Evolutionary conservation across 2,329 filamentous ascomycete genomes (phyloP), one percentile per base, ranked within the genome.

Genomic region (Leptosphaerulina australis): DNA sequence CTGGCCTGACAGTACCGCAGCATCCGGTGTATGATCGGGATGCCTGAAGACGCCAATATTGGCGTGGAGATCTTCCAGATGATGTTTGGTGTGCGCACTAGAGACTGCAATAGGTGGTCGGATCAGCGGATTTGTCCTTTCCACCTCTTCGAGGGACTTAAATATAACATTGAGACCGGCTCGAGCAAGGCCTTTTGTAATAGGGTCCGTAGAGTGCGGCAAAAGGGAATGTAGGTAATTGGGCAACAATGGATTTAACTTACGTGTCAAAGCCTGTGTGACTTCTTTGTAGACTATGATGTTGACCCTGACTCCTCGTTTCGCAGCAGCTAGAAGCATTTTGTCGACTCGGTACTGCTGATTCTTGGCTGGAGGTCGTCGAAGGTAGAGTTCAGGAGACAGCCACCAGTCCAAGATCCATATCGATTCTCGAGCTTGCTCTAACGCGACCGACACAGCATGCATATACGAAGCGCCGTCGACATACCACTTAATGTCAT

Each of bases 351-450:
- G 86, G 69, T 95, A 96, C 62, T 88, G 80, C 70, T 95, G 87
- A 73, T 95, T 91, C 68, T 83, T 82, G 15, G 88, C 84, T 7
- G 91, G 91, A 2, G 92, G 91, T 18, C 91, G 83, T 59, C 91
- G 84, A 25, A 97, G 81, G 68, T 94, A 96, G 21, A 97, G 77
- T 74, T 96, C 92, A 1, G 92, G 91, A 46, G 87, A 91, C 58
- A 96, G 74, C 91, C 91, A 96, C 91, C 80, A 94, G 68, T 93
- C 90, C 33, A 96, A 77, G 58, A 96, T 95, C 81, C 88, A 92
- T 61, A 96, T 88, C 31, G 83, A 88, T 61, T 93, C 84, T 57
- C 78, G 81, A 2, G 91, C 91, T 64, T 83, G 85, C 74, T 94
- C 88, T 40, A 96, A 75, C 2, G 91, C 91, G 56, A 87, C 78